Percentiles rank a stretch among this genome's conserved stretches.
phyloP scores from a whole-genome alignment of 2,329 filamentous ascomycete genomes.

The Hymenoscyphus occultus region DNA sequence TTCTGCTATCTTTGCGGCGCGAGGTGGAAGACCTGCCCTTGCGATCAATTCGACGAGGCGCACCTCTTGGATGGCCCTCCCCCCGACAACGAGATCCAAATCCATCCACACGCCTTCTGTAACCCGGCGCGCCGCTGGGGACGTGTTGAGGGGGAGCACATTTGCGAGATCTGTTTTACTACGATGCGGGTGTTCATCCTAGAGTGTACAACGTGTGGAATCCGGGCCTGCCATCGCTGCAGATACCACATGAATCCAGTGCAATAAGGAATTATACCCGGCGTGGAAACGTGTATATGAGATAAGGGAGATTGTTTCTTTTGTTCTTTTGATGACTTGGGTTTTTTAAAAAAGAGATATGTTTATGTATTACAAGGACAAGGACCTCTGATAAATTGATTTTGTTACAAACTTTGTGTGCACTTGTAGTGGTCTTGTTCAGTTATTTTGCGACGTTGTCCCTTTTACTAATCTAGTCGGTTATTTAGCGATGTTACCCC shows the following conservation, averaged over 20 bases:
- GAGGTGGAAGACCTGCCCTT: neutral
- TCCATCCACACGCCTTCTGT: neutral
- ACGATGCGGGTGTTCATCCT: neutral
- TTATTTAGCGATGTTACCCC: no score
- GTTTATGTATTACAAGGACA: no score
- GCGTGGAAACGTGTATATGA: neutral
- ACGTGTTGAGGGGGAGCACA: neutral
- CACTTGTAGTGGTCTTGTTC: no score
- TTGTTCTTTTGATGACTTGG: no score
- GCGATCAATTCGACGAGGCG: neutral
- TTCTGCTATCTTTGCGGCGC: neutral
- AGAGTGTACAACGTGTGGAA: neutral
- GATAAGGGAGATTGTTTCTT: neutral
- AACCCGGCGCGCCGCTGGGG: neutral
- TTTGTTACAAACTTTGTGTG: no score
- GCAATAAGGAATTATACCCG: neutral
- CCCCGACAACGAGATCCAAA: neutral
- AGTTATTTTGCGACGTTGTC: no score
- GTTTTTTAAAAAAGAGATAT: no score
- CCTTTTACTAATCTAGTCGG: no score
- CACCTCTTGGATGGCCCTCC: neutral
- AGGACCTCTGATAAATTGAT: no score
- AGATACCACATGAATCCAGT: neutral
- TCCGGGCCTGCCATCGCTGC: neutral
- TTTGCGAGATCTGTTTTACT: neutral